Conservation (phyloP, 2,329 filamentous ascomycete genomes). For the Neofusicoccum sp. region DNA sequence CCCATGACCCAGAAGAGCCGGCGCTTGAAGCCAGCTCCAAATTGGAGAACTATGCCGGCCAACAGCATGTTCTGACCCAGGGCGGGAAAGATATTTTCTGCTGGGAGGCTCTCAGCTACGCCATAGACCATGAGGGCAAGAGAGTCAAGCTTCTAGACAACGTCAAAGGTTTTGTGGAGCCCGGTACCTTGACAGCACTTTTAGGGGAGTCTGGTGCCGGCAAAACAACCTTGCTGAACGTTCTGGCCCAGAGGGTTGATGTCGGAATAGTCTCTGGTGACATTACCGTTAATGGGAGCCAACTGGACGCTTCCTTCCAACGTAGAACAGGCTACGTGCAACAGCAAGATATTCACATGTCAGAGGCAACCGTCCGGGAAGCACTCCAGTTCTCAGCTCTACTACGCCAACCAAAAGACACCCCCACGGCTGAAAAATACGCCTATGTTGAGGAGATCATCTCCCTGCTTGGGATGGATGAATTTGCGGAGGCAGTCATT, state of each 20-base stretch:
- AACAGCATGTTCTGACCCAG: too few relatives aligned
- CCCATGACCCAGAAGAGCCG: too few relatives aligned
- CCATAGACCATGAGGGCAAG: constrained; percentile 46
- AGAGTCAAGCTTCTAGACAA: constrained; percentile 52
- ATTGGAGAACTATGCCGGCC: too few relatives aligned
- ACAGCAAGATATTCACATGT: constrained; percentile 67
- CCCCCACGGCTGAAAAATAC: constrained; percentile 60
- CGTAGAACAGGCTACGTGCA: constrained; percentile 55
- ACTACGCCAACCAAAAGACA: constrained; percentile 60
- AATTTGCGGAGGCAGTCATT: constrained; percentile 64
- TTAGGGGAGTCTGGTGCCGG: constrained; percentile 72
- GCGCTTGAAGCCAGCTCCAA: too few relatives aligned
- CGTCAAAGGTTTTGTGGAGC: constrained; percentile 70
- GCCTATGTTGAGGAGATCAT: constrained; percentile 66
- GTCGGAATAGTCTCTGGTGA: constrained; percentile 46
- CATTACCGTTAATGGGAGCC: constrained; percentile 45
- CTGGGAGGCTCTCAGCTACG: constrained; percentile 61
- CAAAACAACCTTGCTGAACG: constrained; percentile 41
- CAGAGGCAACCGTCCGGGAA: constrained; percentile 64
- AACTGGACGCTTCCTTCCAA: constrained; percentile 42
- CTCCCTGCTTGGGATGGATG: constrained; percentile 61
- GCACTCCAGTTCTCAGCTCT: constrained; percentile 65
- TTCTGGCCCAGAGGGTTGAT: constrained; percentile 44
- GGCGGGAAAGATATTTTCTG: too few relatives aligned
- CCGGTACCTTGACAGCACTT: constrained; percentile 73